A percentile compares a stretch with the other conserved stretches of the same genome.
These are phyloP conservation scores for Pisolithus tinctorius DNA, from an alignment of 768 basidiomycete genomes.

Conservation along the genomic window DNA sequence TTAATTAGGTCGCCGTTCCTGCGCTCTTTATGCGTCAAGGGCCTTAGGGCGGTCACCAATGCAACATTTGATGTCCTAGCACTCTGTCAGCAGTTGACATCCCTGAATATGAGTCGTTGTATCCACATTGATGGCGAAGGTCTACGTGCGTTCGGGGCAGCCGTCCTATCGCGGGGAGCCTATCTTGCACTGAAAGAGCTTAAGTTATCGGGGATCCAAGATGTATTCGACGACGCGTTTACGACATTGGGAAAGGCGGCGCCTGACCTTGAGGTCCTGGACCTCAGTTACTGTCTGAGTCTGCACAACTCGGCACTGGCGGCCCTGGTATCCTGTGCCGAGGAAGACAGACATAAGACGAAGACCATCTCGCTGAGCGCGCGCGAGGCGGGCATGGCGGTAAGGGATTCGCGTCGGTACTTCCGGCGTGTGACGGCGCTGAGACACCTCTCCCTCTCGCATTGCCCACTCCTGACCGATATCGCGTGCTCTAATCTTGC, in stretches of 20 bases:
- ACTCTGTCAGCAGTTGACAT: slow-evolving; percentile 48
- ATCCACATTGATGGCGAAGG: slow-evolving; percentile 59
- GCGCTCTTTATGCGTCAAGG: slow-evolving; percentile 55
- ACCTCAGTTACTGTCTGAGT: slow-evolving; percentile 66
- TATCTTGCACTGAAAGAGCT: slow-evolving; percentile 54
- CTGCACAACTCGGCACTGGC: slow-evolving; percentile 73
- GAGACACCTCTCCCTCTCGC: slow-evolving; percentile 68
- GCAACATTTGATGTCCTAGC: slow-evolving; percentile 65
- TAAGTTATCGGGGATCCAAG: slow-evolving; percentile 59
- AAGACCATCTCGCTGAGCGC: slow-evolving; percentile 49
- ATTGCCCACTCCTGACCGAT: slow-evolving; percentile 67
- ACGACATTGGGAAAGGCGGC: slow-evolving; percentile 58
- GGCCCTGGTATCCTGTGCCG: slow-evolving; percentile 55
- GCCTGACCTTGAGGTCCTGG: slow-evolving; percentile 70
- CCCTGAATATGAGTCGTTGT: slow-evolving; percentile 70
- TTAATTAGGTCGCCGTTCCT: slow-evolving; percentile 59
- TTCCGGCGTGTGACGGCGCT: slow-evolving; percentile 60
- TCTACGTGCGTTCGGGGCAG: slow-evolving; percentile 40
- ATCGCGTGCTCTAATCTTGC: slow-evolving; percentile 68
- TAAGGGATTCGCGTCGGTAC: slow-evolving; percentile 41
- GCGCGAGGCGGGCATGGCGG: slow-evolving; percentile 59
- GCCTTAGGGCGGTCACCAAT: slow-evolving; percentile 63
- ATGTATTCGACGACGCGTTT: slow-evolving; percentile 56
- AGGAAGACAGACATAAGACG: slow-evolving; percentile 18
- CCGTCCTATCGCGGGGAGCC: slow-evolving; percentile 40